Evolutionary conservation across 2,329 filamentous ascomycete genomes (phyloP).

Genomic region (Cercospora zeina): DNA sequence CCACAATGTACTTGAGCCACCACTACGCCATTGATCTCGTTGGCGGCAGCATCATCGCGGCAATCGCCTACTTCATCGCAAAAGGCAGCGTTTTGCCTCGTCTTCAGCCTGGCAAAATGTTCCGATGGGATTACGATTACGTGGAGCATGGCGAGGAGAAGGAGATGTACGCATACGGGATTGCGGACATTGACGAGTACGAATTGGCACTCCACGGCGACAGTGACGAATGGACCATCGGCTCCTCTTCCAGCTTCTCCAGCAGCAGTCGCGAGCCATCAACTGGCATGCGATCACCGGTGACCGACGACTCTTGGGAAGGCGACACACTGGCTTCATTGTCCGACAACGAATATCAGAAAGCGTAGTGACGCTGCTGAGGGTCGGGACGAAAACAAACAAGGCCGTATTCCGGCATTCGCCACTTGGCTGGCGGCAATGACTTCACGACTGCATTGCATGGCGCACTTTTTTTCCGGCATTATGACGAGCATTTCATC

Average conservation of each 20-base stretch:
- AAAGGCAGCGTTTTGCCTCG: slow-evolving; percentile 79
- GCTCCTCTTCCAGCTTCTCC: slow-evolving; percentile 75
- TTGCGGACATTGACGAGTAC: slow-evolving; percentile 58
- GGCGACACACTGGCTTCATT: slow-evolving; percentile 54
- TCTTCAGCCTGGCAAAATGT: slow-evolving; percentile 78
- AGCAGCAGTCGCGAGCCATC: slow-evolving; percentile 63
- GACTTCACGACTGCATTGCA: slow-evolving; percentile 31
- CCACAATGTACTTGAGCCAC: slow-evolving; percentile 96
- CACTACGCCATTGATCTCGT: slow-evolving; percentile 96
- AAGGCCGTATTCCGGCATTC: slow-evolving; percentile 17
- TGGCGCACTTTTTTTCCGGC: slow-evolving; percentile 19
- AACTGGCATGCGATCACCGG: slow-evolving; percentile 47
- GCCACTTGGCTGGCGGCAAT: slow-evolving; percentile 23
- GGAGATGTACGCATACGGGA: slow-evolving; percentile 53
- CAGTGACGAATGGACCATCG: slow-evolving; percentile 87
- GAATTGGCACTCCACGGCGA: slow-evolving; percentile 55
- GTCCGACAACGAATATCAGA: slow-evolving; percentile 34
- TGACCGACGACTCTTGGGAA: slow-evolving; percentile 61
- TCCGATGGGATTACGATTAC: slow-evolving; percentile 94
- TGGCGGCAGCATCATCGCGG: slow-evolving; percentile 66
- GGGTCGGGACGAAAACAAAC: slow-evolving; percentile 3
- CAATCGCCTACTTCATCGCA: slow-evolving; percentile 75
- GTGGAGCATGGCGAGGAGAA: slow-evolving; percentile 74
- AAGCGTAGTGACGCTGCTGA: slow-evolving; percentile 27
- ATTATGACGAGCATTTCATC: slow-evolving; percentile 30